Conservation (phyloP, 208 protist genomes). For the Leishmania mexicana region DNA sequence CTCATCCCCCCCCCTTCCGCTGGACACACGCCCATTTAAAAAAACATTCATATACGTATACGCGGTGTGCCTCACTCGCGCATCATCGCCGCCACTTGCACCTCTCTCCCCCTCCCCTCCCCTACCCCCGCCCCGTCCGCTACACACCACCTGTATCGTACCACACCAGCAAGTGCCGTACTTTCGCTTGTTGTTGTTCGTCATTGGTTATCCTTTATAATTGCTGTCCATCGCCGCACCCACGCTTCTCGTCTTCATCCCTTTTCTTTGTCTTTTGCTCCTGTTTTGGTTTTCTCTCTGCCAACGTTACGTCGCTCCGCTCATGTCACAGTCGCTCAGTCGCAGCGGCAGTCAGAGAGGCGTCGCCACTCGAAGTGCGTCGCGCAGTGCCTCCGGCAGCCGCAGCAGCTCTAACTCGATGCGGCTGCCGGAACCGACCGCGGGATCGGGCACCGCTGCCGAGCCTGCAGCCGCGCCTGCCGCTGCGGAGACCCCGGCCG, state of each 20-base stretch:
- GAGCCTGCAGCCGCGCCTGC: not conserved
- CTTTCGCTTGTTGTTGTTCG: slow-evolving; percentile 1
- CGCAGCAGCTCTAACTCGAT: slow-evolving; percentile 44
- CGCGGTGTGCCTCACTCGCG: too few relatives aligned
- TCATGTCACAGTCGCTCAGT: slow-evolving; percentile 32
- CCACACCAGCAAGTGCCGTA: not conserved
- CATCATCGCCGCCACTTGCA: too few relatives aligned
- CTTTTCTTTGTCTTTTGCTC: not conserved
- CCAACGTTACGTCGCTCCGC: not conserved
- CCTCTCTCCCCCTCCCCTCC: too few relatives aligned
- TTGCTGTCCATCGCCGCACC: not conserved
- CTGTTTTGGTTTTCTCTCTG: not conserved
- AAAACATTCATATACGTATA: not conserved
- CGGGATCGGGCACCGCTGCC: not conserved
- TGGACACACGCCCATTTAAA: not conserved
- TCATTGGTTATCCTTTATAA: not conserved
- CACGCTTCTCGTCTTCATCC: slow-evolving; percentile 6
- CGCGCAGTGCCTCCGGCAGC: slow-evolving; percentile 2
- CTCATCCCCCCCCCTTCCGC: not conserved
- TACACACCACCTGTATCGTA: not conserved
- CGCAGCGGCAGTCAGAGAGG: slow-evolving; percentile 24
- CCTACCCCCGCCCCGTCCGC: too few relatives aligned
- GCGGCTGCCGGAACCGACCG: slow-evolving; percentile 22
- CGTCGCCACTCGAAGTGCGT: not conserved
- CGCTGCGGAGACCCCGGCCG: not conserved